Conservation (phyloP, 495 filamentous ascomycete species). For the Sphaerosporella brunnea region DNA sequence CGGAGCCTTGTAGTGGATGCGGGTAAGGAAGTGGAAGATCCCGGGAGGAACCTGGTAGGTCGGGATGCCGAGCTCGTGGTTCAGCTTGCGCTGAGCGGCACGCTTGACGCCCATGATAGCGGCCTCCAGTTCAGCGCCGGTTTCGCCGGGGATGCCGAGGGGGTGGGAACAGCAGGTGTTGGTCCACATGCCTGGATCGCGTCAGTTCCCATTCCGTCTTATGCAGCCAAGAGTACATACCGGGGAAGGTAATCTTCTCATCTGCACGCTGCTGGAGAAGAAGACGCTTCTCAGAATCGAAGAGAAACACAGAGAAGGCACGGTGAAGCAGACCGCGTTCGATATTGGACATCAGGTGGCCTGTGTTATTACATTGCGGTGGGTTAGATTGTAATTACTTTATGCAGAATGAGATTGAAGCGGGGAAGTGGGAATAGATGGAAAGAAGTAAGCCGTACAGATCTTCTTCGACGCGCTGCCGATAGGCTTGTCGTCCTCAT, state of each 20-base stretch:
- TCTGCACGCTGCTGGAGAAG: constrained; percentile 87
- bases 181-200: constrained; percentile 72
- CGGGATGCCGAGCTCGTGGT: constrained; percentile 90
- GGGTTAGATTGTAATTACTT: too few relatives aligned
- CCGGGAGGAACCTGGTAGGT: constrained; percentile 76
- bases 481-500: constrained; percentile 82
- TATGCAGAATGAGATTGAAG: too few relatives aligned
- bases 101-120: constrained; percentile 71
- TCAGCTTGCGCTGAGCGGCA: constrained; percentile 78
- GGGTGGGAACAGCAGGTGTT: constrained; percentile 99
- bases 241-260: constrained; percentile 96
- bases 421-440: background rate
- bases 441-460: constrained; percentile 34
- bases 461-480: constrained; percentile 96
- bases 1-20: constrained; percentile 95
- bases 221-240: constrained; percentile 8
- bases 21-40: constrained; percentile 80
- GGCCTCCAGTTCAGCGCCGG: constrained; percentile 62
- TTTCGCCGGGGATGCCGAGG: constrained; percentile 77
- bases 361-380: constrained; percentile 37
- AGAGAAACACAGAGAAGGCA: constrained; percentile 95
- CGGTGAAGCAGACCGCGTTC: constrained; percentile 86
- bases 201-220: background rate
- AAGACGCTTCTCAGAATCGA: constrained; percentile 70
- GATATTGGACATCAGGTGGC: constrained; percentile 98